These are phyloP conservation scores for Scheffersomyces illinoinensis DNA, from an alignment of 1,139 yeast genomes.

Conservation along the genomic window DNA sequence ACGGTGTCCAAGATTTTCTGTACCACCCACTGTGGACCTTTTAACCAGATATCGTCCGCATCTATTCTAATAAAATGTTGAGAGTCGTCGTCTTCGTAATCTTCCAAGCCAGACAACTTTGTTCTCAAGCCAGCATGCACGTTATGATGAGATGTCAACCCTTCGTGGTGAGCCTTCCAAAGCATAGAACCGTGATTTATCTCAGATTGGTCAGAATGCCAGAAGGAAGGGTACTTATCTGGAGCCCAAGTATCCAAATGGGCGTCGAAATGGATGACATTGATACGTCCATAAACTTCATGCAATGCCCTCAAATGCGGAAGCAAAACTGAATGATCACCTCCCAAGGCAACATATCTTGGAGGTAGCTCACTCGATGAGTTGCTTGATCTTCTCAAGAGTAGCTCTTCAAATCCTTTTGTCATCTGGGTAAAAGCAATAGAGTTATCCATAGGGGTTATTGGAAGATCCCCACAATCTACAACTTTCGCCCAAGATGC, in stretches of 20 bases:
- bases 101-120: constrained; percentile 61
- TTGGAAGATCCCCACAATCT: constrained; percentile 84
- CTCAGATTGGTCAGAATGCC: constrained; percentile 66
- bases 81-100: constrained; percentile 61
- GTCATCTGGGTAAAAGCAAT: constrained; percentile 74
- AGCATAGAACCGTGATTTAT: constrained; percentile 81
- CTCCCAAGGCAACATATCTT: constrained; percentile 68
- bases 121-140: constrained; percentile 76
- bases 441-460: constrained; percentile 72
- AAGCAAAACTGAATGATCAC: constrained; percentile 72
- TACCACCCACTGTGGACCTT: constrained; percentile 57
- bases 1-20: constrained; percentile 49
- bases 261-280: constrained; percentile 76
- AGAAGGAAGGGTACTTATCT: constrained; percentile 61
- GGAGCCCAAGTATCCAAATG: constrained; percentile 83
- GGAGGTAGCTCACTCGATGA: constrained; percentile 41
- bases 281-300: constrained; percentile 60
- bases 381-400: constrained; percentile 30
- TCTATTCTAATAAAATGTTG: constrained; percentile 65
- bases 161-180: constrained; percentile 74
- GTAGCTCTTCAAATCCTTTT: constrained; percentile 60
- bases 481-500: constrained; percentile 64
- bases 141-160: constrained; percentile 55
- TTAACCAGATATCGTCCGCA: constrained; percentile 69
- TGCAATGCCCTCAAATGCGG: constrained; percentile 69